These are phyloP conservation scores for Penicillium canescens DNA, from an alignment of 495 filamentous ascomycete genomes.

Conservation along the genomic window DNA sequence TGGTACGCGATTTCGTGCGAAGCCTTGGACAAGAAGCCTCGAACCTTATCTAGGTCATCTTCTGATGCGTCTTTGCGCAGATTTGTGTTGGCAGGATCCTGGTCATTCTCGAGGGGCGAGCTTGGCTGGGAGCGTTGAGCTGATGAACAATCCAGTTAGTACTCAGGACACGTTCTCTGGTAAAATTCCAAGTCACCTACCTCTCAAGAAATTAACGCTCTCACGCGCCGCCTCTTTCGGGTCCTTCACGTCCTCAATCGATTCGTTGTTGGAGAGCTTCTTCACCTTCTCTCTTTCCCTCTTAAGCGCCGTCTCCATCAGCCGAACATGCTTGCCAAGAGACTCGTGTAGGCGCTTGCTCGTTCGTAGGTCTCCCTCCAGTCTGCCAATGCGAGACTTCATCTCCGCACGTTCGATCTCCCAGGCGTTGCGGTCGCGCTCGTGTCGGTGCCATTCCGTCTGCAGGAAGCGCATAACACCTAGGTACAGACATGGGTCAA, in stretches of 20 bases:
- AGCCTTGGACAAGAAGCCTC: slow-evolving; percentile 54
- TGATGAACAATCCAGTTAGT: slow-evolving; percentile 13
- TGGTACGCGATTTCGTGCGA: slow-evolving; percentile 57
- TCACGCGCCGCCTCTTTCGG: slow-evolving; percentile 47
- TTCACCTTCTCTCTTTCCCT: slow-evolving; percentile 61
- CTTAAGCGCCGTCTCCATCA: slow-evolving; percentile 88
- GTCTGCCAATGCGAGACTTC: slow-evolving; percentile 94
- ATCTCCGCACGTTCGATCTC: slow-evolving; percentile 99
- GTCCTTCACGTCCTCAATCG: slow-evolving; percentile 43
- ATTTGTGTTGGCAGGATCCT: slow-evolving; percentile 50
- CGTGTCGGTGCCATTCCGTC: slow-evolving; percentile 98
- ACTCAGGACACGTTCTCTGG: neutral
- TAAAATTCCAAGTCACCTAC: slow-evolving; percentile 20
- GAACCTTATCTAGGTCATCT: slow-evolving; percentile 51
- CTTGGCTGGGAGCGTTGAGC: slow-evolving; percentile 41
- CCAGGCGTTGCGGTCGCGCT: slow-evolving; percentile 97
- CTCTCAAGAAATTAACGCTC: slow-evolving; percentile 40
- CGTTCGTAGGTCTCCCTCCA: slow-evolving; percentile 85
- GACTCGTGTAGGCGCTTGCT: slow-evolving; percentile 85
- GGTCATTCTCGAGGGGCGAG: slow-evolving; percentile 36
- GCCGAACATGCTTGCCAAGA: slow-evolving; percentile 81
- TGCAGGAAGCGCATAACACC: slow-evolving; percentile 99
- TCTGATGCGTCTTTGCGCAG: slow-evolving; percentile 60
- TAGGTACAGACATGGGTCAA: slow-evolving; percentile 32
- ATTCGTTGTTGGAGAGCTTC: slow-evolving; percentile 47